These are phyloP conservation scores for Hyphopichia homilentoma DNA, from an alignment of 805 yeast genomes.

Conservation along the genomic window DNA sequence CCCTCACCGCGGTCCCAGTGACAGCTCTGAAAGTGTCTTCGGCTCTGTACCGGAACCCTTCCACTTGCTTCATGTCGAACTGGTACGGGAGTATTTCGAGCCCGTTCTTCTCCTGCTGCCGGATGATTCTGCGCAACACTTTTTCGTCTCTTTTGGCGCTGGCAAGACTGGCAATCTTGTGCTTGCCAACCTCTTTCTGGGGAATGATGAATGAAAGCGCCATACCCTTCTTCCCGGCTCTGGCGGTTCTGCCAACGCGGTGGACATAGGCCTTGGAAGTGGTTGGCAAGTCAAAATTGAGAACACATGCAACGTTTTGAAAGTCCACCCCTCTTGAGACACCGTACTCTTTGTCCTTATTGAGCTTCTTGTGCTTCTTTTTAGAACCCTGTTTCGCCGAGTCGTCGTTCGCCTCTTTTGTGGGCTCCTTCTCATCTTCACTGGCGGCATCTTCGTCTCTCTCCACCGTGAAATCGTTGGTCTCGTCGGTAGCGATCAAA, in stretches of 20 bases:
- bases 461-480: slow-evolving; percentile 52
- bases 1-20: slow-evolving; percentile 83
- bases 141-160: slow-evolving; percentile 84
- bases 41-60: slow-evolving; percentile 92
- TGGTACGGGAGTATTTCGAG: slow-evolving; percentile 80
- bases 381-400: slow-evolving; percentile 16
- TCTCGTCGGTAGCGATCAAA: slow-evolving; percentile 93
- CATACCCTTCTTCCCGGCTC: slow-evolving; percentile 95
- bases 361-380: slow-evolving; percentile 21
- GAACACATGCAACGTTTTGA: slow-evolving; percentile 91
- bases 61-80: slow-evolving; percentile 88
- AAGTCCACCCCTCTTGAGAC: slow-evolving; percentile 97
- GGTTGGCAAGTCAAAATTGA: slow-evolving; percentile 91
- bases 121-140: slow-evolving; percentile 69
- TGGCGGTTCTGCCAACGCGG: slow-evolving; percentile 94
- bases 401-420: too few species aligned
- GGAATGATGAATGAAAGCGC: slow-evolving; percentile 91
- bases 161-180: slow-evolving; percentile 69
- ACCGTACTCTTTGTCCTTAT: slow-evolving; percentile 76
- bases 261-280: slow-evolving; percentile 88
- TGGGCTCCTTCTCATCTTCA: slow-evolving; percentile 46
- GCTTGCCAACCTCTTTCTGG: slow-evolving; percentile 79
- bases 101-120: slow-evolving; percentile 71
- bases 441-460: too few species aligned
- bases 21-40: slow-evolving; percentile 97